These are phyloP conservation scores for Beauveria pseudobassiana DNA, from an alignment of 2,329 filamentous ascomycete species.

Conservation along the genomic window DNA sequence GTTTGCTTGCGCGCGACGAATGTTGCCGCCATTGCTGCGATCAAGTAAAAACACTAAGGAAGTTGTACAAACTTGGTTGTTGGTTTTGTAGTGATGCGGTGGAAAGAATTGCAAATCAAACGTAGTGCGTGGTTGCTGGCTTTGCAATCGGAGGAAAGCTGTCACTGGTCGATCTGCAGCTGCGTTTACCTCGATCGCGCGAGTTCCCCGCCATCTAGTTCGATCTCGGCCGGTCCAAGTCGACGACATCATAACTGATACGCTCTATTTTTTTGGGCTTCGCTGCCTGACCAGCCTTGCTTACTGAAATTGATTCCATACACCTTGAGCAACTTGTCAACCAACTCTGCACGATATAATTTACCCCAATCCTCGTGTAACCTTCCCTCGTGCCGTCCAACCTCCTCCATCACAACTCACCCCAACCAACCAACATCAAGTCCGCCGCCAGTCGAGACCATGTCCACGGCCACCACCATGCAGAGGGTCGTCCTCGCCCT, in stretches of 20 bases:
- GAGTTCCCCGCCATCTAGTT: background rate
- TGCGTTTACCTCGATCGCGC: background rate
- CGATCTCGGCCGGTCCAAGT: background rate
- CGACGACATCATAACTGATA: conserved; percentile 6
- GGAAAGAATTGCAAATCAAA: too few relatives aligned
- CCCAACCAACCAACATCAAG: background rate
- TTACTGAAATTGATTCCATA: background rate
- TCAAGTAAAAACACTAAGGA: background rate
- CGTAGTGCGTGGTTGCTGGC: too few relatives aligned
- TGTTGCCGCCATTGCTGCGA: too few relatives aligned
- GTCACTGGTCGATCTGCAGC: background rate
- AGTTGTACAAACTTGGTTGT: too few relatives aligned
- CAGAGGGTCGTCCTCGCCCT: conserved; percentile 40
- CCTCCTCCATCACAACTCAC: too few relatives aligned
- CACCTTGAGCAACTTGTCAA: too few relatives aligned
- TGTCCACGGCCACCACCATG: conserved; percentile 4
- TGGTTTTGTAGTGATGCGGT: too few relatives aligned
- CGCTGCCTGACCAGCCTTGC: background rate
- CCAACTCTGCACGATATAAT: too few relatives aligned
- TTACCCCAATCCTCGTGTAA: too few relatives aligned
- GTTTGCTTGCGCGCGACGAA: too few relatives aligned
- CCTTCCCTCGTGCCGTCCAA: too few relatives aligned
- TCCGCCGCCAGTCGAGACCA: background rate
- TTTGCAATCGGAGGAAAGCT: too few relatives aligned
- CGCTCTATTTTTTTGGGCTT: background rate